Evolutionary conservation across 2,329 filamentous ascomycete species (phyloP).

Genomic region (Aspergillus novoparasiticus): DNA sequence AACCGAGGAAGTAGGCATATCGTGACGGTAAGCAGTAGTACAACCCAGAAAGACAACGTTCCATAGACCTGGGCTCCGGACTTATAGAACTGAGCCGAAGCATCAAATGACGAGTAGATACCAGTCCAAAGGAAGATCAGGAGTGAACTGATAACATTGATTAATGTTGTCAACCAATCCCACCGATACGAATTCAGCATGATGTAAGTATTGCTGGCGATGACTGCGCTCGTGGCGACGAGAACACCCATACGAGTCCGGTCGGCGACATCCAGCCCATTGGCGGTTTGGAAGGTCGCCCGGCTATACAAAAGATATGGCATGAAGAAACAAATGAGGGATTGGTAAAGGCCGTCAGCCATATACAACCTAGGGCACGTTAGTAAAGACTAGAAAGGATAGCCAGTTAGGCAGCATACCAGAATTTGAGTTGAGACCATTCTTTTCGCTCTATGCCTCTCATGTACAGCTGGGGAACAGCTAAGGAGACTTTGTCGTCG

Average conservation of each 20-base stretch:
- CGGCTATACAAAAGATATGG: conserved; percentile 77
- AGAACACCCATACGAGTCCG: conserved; percentile 84
- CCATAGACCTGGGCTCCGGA: conserved; percentile 78
- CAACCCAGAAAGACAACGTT: conserved; percentile 82
- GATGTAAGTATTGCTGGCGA: conserved; percentile 92
- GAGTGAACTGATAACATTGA: conserved; percentile 78
- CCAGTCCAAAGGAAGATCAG: conserved; percentile 97
- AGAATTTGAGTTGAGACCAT: conserved; percentile 96
- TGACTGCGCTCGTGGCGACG: conserved; percentile 78
- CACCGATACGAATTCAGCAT: conserved; percentile 95
- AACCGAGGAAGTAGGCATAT: conserved; percentile 88
- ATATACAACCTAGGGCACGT: conserved; percentile 74
- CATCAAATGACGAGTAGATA: conserved; percentile 69
- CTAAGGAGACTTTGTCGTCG: conserved; percentile 87
- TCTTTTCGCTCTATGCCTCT: conserved; percentile 93
- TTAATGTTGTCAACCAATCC: conserved; percentile 92
- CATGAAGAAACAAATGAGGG: conserved; percentile 89
- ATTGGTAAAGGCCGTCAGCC: conserved; percentile 93
- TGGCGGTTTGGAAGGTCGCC: conserved; percentile 68
- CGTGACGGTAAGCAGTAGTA: conserved; percentile 75
- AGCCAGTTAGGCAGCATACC: conserved; percentile 59
- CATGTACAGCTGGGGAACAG: conserved; percentile 92
- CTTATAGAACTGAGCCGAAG: conserved; percentile 70
- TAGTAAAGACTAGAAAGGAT: conserved; percentile 25
- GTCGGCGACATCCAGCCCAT: conserved; percentile 76